phyloP scores from a whole-genome alignment of 306 rosid genomes.

The Hylodesmum podocarpum region DNA sequence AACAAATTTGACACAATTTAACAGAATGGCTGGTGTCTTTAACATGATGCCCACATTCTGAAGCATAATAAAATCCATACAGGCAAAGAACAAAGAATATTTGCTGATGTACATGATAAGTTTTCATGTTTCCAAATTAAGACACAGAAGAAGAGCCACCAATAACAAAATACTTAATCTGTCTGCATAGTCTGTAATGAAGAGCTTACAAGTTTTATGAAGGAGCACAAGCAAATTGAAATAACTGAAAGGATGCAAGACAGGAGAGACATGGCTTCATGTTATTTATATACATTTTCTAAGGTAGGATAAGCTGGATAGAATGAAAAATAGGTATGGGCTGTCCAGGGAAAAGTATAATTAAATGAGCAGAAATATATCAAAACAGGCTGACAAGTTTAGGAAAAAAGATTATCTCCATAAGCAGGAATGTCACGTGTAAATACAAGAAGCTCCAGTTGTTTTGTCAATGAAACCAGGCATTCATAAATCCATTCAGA shows the following conservation, averaged over 20 bases:
- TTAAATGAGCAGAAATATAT: slow-evolving; percentile 4
- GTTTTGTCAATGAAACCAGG: slow-evolving; percentile 55
- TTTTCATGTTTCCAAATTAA: not conserved
- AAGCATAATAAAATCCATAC: not conserved
- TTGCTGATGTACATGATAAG: not conserved
- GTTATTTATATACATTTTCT: not conserved
- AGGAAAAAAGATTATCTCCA: slow-evolving; percentile 16
- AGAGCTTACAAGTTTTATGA: not conserved
- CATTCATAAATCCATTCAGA: slow-evolving; percentile 46
- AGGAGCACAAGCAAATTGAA: not conserved
- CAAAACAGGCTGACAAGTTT: slow-evolving; percentile 22
- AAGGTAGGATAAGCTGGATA: not conserved
- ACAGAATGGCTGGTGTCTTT: not conserved
- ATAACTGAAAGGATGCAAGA: slow-evolving; percentile 2
- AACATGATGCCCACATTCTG: not conserved
- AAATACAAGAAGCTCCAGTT: slow-evolving; percentile 37
- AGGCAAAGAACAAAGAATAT: slow-evolving; percentile 1
- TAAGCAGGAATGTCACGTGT: slow-evolving; percentile 2
- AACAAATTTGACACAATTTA: not conserved
- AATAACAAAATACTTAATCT: not conserved
- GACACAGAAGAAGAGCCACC: not conserved
- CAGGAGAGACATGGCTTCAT: not conserved
- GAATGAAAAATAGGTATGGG: slow-evolving; percentile 3
- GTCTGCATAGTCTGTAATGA: not conserved
- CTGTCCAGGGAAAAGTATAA: slow-evolving; percentile 17